Evolutionary conservation across 495 filamentous ascomycete genomes (phyloP).

Genomic region (Coniosporium apollinis): DNA sequence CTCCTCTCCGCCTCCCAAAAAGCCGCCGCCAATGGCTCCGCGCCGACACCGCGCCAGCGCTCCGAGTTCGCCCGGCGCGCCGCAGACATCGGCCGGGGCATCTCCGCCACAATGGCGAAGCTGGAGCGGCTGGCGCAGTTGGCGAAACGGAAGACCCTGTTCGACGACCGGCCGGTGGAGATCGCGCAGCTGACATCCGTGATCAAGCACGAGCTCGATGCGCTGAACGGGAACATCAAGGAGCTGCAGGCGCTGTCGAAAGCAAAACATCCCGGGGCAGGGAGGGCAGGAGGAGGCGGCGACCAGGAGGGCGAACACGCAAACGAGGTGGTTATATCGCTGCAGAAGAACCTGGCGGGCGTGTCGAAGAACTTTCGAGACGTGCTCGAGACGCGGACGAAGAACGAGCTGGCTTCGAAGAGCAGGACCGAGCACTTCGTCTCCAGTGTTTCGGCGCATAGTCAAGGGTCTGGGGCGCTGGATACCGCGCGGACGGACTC

Average conservation of each 20-base stretch:
- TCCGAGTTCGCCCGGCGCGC: conserved; percentile 84
- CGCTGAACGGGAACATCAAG: conserved; percentile 74
- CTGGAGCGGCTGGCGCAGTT: conserved; percentile 81
- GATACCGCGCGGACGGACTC: conserved; percentile 40
- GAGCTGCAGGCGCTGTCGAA: conserved; percentile 55
- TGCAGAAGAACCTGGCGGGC: conserved; percentile 89
- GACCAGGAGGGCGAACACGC: conserved; percentile 93
- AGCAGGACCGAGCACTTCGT: conserved; percentile 93
- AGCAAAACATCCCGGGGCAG: conserved; percentile 42
- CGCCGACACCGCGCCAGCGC: conserved; percentile 26
- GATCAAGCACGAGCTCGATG: conserved; percentile 92
- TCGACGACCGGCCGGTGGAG: conserved; percentile 90
- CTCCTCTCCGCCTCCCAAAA: conserved; percentile 61
- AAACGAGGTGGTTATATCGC: conserved; percentile 85
- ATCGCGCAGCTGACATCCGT: conserved; percentile 92
- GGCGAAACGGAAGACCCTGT: conserved; percentile 89
- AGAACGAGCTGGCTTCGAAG: conserved; percentile 92
- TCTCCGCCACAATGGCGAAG: conserved; percentile 84
- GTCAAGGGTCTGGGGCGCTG: conserved; percentile 36
- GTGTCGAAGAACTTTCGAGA: conserved; percentile 94
- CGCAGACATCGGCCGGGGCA: conserved; percentile 72
- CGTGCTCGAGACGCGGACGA: conserved; percentile 87
- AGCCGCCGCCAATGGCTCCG: conserved; percentile 46
- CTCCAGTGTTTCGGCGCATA: conserved; percentile 64
- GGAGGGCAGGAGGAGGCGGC: conserved; percentile 33